These are phyloP conservation scores for Draba incana DNA, from an alignment of 345 rosid genomes.

Conservation along the genomic window DNA sequence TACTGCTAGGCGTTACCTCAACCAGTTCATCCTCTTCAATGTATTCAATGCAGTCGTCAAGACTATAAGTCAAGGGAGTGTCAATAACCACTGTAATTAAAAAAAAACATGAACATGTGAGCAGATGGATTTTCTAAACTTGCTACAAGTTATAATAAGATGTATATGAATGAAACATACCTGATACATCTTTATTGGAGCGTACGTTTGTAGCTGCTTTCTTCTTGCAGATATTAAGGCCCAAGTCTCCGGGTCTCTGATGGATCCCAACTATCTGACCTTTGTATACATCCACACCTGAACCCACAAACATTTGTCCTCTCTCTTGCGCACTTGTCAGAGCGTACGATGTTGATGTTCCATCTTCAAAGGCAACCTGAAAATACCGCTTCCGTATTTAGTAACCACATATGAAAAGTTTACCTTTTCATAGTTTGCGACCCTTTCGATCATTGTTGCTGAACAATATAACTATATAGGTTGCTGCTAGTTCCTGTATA, in stretches of 20 bases:
- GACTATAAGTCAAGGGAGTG: slow-evolving; percentile 82
- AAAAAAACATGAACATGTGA: slow-evolving; percentile 9
- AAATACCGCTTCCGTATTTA: slow-evolving; percentile 28
- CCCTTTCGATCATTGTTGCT: not conserved
- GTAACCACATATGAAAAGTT: slow-evolving; percentile 12
- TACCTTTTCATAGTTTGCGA: not conserved
- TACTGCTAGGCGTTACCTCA: slow-evolving; percentile 86
- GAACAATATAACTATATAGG: slow-evolving; percentile 15
- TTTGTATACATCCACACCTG: slow-evolving; percentile 86
- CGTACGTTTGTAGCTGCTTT: slow-evolving; percentile 94
- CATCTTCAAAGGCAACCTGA: slow-evolving; percentile 97
- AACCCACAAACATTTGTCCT: slow-evolving; percentile 86
- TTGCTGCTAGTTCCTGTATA: slow-evolving; percentile 5
- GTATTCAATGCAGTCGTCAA: slow-evolving; percentile 95
- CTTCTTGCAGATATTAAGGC: slow-evolving; percentile 90
- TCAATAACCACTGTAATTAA: slow-evolving; percentile 79
- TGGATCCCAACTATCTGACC: slow-evolving; percentile 96
- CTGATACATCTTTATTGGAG: slow-evolving; percentile 89
- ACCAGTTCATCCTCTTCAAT: slow-evolving; percentile 97
- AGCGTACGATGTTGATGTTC: slow-evolving; percentile 86
- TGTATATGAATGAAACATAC: slow-evolving; percentile 43
- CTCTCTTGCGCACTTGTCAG: slow-evolving; percentile 85
- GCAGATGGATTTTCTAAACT: slow-evolving; percentile 15
- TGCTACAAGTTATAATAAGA: not conserved
- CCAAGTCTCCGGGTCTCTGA: slow-evolving; percentile 86